phyloP scores from a whole-genome alignment of 345 rosid genomes.

The Melastoma malabathricum region DNA sequence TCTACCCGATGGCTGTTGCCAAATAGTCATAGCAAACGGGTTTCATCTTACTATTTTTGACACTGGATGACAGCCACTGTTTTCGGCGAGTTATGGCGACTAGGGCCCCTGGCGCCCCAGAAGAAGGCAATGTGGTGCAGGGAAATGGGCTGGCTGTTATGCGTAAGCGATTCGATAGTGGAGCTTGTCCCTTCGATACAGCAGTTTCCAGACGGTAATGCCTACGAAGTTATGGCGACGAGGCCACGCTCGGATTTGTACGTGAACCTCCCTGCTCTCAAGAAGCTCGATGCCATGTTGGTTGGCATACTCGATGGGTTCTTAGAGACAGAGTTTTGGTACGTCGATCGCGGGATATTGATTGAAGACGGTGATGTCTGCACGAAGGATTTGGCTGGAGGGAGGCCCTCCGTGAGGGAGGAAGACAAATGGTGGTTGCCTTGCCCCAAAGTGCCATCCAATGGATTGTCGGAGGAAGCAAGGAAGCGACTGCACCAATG shows the following conservation, averaged over 20 bases:
- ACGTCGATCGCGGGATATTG: slow-evolving; percentile 77
- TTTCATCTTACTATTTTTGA: too few relatives aligned
- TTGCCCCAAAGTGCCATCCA: slow-evolving; percentile 67
- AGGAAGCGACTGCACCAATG: slow-evolving; percentile 80
- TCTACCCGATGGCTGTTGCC: too few relatives aligned
- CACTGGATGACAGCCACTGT: slow-evolving; percentile 51
- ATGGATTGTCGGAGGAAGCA: slow-evolving; percentile 62
- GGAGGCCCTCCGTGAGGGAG: slow-evolving; percentile 71
- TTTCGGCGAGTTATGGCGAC: slow-evolving; percentile 91
- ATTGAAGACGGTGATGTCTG: slow-evolving; percentile 46
- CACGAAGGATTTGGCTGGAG: slow-evolving; percentile 34
- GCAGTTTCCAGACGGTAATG: slow-evolving; percentile 81
- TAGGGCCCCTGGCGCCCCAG: slow-evolving; percentile 69
- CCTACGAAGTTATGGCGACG: slow-evolving; percentile 83
- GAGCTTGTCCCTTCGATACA: slow-evolving; percentile 93
- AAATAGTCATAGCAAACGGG: too few relatives aligned
- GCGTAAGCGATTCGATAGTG: slow-evolving; percentile 83
- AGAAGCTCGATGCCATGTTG: slow-evolving; percentile 92
- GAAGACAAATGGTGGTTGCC: slow-evolving; percentile 94
- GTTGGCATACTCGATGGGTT: slow-evolving; percentile 70
- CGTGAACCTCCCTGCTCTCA: slow-evolving; percentile 83
- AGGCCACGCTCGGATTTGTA: slow-evolving; percentile 80
- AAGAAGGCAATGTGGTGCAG: slow-evolving; percentile 91
- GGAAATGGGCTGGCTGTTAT: slow-evolving; percentile 88
- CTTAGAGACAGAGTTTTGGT: slow-evolving; percentile 65